Conservation (phyloP, 2,329 filamentous ascomycete species). For the Microsporum canis region DNA sequence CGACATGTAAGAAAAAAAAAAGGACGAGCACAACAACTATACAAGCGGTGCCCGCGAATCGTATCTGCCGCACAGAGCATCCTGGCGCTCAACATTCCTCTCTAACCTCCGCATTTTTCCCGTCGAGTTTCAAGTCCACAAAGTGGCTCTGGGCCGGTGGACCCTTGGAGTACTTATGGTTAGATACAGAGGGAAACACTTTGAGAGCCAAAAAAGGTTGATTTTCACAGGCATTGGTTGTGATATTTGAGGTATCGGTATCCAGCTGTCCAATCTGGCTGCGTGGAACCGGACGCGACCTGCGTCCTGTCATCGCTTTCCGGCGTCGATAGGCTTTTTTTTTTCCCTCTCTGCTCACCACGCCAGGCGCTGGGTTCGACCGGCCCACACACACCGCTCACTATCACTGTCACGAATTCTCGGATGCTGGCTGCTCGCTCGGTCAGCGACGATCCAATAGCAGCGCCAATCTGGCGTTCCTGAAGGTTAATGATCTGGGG, state of each 20-base stretch:
- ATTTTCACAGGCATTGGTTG: not conserved
- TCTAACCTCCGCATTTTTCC: slow-evolving; percentile 7
- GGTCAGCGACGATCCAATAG: slow-evolving; percentile 3
- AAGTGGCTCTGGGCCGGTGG: not conserved
- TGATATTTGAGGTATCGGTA: not conserved
- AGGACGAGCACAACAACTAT: not conserved
- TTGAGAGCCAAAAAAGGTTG: not conserved
- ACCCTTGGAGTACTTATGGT: not conserved
- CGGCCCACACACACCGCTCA: slow-evolving; percentile 2
- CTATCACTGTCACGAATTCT: not conserved
- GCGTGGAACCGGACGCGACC: not conserved
- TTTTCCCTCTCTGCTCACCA: too few relatives aligned
- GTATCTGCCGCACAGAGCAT: not conserved
- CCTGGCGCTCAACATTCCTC: not conserved
- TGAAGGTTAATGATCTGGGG: not conserved
- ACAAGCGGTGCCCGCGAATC: not conserved
- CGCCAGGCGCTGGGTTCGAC: not conserved
- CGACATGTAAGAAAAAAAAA: not conserved
- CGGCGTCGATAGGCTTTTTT: not conserved
- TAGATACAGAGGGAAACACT: not conserved
- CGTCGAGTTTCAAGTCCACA: slow-evolving; percentile 4
- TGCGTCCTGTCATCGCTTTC: not conserved
- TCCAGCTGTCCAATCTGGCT: not conserved
- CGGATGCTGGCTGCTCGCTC: slow-evolving; percentile 2
- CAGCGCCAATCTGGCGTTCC: slow-evolving; percentile 4